phyloP scores from a whole-genome alignment of 2,329 filamentous ascomycete species.

The Sporothrix luriei region DNA sequence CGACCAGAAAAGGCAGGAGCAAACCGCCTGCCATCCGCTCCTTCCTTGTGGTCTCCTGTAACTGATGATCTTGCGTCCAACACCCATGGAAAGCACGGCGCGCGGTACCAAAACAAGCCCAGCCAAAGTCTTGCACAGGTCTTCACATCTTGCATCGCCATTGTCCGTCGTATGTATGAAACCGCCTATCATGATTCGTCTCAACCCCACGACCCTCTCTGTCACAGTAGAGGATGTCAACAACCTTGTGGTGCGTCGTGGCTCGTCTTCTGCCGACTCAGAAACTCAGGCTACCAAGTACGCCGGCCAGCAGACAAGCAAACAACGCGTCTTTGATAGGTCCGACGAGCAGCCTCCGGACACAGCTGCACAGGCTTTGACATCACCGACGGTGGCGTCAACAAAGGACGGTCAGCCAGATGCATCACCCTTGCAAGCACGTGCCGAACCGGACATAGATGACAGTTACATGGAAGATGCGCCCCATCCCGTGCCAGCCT shows the following conservation, averaged over 20 bases:
- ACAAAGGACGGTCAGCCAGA: background rate
- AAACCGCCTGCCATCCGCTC: background rate
- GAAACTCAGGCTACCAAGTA: background rate
- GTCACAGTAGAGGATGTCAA: constrained; percentile 49
- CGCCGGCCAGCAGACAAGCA: background rate
- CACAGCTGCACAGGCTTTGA: background rate
- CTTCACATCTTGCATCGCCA: background rate
- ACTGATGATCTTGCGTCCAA: background rate
- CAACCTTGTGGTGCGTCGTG: constrained; percentile 39
- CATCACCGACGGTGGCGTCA: background rate
- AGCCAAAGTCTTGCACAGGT: background rate
- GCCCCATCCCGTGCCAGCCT: background rate
- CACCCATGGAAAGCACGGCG: background rate
- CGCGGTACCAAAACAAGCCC: background rate
- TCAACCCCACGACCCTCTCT: constrained; percentile 46
- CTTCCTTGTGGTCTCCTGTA: background rate
- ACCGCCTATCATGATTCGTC: constrained; percentile 46
- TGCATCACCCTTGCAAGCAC: background rate
- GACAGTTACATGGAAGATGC: constrained; percentile 15
- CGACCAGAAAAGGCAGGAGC: background rate
- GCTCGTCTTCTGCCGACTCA: background rate
- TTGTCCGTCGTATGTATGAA: background rate
- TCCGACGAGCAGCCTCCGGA: constrained; percentile 34
- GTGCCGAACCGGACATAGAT: background rate
- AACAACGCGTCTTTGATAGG: constrained; percentile 9